A percentile compares a stretch with the other conserved stretches of the same genome.
Evolutionary conservation across 179 eudicot genomes (phyloP).

Genomic region (Vitellaria paradoxa): DNA sequence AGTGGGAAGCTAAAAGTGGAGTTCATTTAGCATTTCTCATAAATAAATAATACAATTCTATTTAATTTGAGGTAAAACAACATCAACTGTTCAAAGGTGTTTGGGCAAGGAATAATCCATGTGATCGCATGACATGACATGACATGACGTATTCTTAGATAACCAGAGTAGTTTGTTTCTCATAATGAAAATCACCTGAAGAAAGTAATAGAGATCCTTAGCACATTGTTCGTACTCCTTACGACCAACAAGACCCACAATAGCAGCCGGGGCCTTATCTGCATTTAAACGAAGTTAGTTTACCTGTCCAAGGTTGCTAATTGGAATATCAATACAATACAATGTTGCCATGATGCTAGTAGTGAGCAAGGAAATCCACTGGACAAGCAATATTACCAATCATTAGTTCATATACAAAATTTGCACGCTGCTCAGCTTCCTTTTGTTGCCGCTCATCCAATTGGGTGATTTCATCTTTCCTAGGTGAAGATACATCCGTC

Average conservation of each 20-base stretch:
- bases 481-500: constrained; percentile 43
- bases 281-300: constrained; percentile 20
- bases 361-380: neutral
- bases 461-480: constrained; percentile 42
- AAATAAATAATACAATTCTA: too few species aligned
- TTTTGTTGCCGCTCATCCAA: constrained; percentile 51
- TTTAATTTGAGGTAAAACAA: neutral
- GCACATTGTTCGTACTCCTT: constrained; percentile 96
- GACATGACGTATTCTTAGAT: neutral
- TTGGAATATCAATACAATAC: neutral
- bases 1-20: too few species aligned
- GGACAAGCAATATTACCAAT: constrained; percentile 53
- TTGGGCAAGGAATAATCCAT: neutral
- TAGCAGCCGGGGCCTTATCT: constrained; percentile 94
- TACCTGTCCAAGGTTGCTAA: neutral
- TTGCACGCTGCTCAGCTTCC: constrained; percentile 83
- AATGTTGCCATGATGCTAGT: neutral
- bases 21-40: too few species aligned
- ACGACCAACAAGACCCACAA: constrained; percentile 85
- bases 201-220: constrained; percentile 86
- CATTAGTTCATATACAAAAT: constrained; percentile 87
- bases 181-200: constrained; percentile 59
- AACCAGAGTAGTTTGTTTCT: constrained; percentile 7
- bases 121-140: neutral
- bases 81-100: neutral